phyloP scores from a whole-genome alignment of 208 protist genomes.

The Trypanosoma conorhini region DNA sequence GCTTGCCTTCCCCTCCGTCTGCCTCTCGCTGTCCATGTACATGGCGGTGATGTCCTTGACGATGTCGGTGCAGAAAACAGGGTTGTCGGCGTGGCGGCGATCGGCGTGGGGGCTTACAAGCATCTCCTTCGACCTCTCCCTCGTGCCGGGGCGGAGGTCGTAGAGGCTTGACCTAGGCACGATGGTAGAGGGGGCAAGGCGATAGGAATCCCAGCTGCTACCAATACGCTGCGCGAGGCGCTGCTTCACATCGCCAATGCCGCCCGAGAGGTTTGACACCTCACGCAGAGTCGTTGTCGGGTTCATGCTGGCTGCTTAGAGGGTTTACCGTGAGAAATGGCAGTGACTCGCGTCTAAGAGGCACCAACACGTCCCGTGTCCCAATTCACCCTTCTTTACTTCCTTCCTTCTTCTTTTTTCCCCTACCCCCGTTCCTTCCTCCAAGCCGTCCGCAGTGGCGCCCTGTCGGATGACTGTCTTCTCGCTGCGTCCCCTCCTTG shows the following conservation, averaged over 20 bases:
- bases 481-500: neutral
- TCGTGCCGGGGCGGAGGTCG: conserved; percentile 9
- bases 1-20: conserved; percentile 55
- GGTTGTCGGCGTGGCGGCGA: conserved; percentile 46
- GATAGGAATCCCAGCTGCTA: conserved; percentile 28
- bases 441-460: no score
- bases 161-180: conserved; percentile 29
- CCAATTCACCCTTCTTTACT: neutral
- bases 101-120: conserved; percentile 44
- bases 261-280: conserved; percentile 45
- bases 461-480: no score
- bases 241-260: conserved; percentile 52
- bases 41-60: conserved; percentile 84
- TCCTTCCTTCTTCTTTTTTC: neutral
- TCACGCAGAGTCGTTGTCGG: conserved; percentile 53
- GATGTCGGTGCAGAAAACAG: conserved; percentile 74
- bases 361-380: neutral
- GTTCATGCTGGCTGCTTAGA: conserved; percentile 3
- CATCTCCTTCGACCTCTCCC: conserved; percentile 5
- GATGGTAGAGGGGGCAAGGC: conserved; percentile 25
- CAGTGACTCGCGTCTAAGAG: neutral
- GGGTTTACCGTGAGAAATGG: neutral
- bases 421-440: no score
- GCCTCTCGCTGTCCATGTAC: conserved; percentile 71
- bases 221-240: conserved; percentile 41